Conservation (phyloP, 257 asterid genomes). For the Salvia hispanica region DNA sequence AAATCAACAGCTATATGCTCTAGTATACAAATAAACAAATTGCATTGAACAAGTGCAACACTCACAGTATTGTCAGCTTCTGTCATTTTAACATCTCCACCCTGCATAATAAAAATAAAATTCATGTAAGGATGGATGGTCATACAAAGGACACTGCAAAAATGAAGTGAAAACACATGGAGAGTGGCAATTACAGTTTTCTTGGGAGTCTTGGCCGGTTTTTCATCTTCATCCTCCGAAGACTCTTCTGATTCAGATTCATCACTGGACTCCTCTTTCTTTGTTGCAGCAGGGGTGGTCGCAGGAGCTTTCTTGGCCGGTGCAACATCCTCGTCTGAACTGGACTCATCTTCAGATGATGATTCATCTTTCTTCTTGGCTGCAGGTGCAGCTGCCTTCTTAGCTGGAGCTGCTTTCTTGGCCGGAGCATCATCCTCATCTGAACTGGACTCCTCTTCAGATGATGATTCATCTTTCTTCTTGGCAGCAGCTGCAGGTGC, state of each 20-base stretch:
- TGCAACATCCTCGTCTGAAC: slow-evolving; percentile 35
- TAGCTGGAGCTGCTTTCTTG: slow-evolving; percentile 3
- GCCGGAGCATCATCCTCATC: slow-evolving; percentile 16
- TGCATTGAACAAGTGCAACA: background rate
- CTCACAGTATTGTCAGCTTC: slow-evolving; percentile 46
- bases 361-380: background rate
- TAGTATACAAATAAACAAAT: background rate
- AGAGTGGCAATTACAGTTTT: slow-evolving; percentile 38
- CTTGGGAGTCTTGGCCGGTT: slow-evolving; percentile 44
- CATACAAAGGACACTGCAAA: background rate
- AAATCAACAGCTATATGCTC: background rate
- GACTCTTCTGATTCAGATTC: slow-evolving; percentile 44
- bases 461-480: slow-evolving; percentile 31
- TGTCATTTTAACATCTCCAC: slow-evolving; percentile 56
- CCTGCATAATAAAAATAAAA: slow-evolving; percentile 36
- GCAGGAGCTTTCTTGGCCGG: slow-evolving; percentile 7
- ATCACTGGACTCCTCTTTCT: slow-evolving; percentile 32
- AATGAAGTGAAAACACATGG: background rate
- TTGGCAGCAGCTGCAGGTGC: too few species aligned
- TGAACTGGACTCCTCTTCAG: slow-evolving; percentile 40
- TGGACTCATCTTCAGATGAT: slow-evolving; percentile 25
- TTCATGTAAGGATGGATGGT: background rate
- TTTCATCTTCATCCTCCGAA: slow-evolving; percentile 55
- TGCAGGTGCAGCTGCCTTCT: background rate
- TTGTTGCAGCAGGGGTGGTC: slow-evolving; percentile 9